A percentile compares a stretch with the other conserved stretches of the same genome.
Conservation (phyloP, 2,329 filamentous ascomycete species). For the Penicillium occitanis region DNA sequence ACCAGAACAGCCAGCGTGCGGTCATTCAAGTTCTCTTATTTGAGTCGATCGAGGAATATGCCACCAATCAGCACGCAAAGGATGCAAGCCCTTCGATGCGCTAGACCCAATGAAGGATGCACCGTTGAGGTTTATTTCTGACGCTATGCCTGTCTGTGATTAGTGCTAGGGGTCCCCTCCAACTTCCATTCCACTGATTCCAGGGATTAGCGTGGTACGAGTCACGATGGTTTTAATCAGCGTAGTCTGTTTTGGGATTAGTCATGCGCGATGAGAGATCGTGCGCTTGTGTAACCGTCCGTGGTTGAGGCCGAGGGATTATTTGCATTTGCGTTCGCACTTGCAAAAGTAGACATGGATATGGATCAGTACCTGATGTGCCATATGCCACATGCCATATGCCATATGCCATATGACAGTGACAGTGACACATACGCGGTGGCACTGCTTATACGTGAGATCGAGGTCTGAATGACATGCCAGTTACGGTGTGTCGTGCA, state of each 20-base stretch:
- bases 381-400: too few relatives aligned
- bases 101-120: neutral
- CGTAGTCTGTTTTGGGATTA: neutral
- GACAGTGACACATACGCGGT: neutral
- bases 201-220: neutral
- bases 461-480: neutral
- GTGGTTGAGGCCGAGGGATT: neutral
- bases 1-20: neutral
- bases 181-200: neutral
- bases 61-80: neutral
- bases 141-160: neutral
- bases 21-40: neutral
- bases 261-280: neutral
- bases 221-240: neutral
- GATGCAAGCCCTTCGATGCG: neutral
- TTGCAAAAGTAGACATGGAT: neutral
- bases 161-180: neutral
- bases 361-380: neutral
- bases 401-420: neutral
- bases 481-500: neutral
- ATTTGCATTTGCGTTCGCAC: neutral
- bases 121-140: constrained; percentile 1
- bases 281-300: neutral
- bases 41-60: neutral
- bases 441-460: neutral